phyloP scores from a whole-genome alignment of 2,329 filamentous ascomycete species.

The Xylariaceae sp. region DNA sequence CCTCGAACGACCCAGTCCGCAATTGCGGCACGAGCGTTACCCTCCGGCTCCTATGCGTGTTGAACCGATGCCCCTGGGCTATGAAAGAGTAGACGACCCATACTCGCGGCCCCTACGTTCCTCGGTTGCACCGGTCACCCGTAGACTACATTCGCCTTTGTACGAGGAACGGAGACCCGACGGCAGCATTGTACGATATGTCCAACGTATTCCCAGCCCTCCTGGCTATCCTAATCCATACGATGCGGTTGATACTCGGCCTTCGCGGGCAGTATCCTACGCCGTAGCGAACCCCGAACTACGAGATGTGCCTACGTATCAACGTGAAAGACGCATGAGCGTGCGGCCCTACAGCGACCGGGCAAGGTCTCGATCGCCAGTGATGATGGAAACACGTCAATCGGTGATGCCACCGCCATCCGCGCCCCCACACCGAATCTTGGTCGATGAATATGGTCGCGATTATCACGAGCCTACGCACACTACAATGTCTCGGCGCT shows the following conservation, averaged over 20 bases:
- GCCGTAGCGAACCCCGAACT: constrained; percentile 38
- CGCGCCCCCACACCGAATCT: constrained; percentile 58
- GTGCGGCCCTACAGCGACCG: constrained; percentile 45
- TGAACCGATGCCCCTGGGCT: constrained; percentile 28
- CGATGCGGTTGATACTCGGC: constrained; percentile 34
- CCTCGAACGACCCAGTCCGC: constrained; percentile 37
- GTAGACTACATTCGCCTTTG: constrained; percentile 26
- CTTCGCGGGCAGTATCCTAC: constrained; percentile 39
- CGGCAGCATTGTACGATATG: constrained; percentile 31
- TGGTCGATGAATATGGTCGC: constrained; percentile 78
- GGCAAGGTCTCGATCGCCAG: constrained; percentile 44
- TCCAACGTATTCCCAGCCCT: constrained; percentile 36
- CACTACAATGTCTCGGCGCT: constrained; percentile 40
- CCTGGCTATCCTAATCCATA: constrained; percentile 35
- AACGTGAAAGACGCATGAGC: constrained; percentile 43
- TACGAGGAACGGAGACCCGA: constrained; percentile 32
- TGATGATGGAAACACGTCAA: constrained; percentile 39
- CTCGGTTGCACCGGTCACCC: constrained; percentile 27
- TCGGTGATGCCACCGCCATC: constrained; percentile 46
- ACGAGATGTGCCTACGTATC: constrained; percentile 39
- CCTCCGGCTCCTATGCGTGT: constrained; percentile 16
- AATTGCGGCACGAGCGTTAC: constrained; percentile 32
- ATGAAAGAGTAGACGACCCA: constrained; percentile 32
- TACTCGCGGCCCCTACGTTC: constrained; percentile 28
- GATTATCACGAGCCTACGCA: constrained; percentile 61